Conservation (phyloP, 2,329 filamentous ascomycete genomes). For the Magnaporthiopsis poae region DNA sequence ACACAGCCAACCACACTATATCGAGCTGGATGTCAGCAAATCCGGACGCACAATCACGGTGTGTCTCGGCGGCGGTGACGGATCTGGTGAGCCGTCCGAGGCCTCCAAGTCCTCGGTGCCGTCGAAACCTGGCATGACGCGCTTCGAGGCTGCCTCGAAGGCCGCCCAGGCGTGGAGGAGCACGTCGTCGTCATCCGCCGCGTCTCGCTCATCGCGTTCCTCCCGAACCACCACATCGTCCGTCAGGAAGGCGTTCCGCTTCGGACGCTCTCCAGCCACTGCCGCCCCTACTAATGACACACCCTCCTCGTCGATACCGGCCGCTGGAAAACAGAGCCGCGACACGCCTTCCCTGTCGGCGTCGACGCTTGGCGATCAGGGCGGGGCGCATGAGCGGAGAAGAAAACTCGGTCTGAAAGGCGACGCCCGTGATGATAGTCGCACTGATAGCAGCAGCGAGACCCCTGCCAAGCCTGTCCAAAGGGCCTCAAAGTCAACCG, state of each 20-base stretch:
- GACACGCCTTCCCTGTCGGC: too few relatives aligned
- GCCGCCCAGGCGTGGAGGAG: slow-evolving; percentile 5
- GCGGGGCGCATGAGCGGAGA: too few relatives aligned
- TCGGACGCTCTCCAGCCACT: background rate
- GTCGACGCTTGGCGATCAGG: background rate
- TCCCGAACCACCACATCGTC: background rate
- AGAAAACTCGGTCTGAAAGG: background rate
- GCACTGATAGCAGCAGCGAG: background rate
- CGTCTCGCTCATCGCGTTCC: background rate
- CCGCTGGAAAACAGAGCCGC: background rate
- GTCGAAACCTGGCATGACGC: slow-evolving; percentile 1
- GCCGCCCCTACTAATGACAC: background rate
- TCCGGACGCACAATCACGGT: slow-evolving; percentile 3
- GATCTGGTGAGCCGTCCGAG: background rate
- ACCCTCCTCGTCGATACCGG: background rate
- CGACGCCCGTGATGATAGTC: background rate
- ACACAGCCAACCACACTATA: background rate
- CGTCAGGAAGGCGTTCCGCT: background rate
- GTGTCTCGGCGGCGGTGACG: background rate
- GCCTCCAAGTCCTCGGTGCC: background rate
- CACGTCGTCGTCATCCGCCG: background rate
- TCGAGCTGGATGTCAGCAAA: slow-evolving; percentile 4
- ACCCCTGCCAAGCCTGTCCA: too few relatives aligned
- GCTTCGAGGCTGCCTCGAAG: slow-evolving; percentile 4
- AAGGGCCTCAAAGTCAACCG: too few relatives aligned